Base-by-base conservation (phyloP, 2,329 filamentous ascomycete genomes). In the Ophiostoma ulmi region DNA sequence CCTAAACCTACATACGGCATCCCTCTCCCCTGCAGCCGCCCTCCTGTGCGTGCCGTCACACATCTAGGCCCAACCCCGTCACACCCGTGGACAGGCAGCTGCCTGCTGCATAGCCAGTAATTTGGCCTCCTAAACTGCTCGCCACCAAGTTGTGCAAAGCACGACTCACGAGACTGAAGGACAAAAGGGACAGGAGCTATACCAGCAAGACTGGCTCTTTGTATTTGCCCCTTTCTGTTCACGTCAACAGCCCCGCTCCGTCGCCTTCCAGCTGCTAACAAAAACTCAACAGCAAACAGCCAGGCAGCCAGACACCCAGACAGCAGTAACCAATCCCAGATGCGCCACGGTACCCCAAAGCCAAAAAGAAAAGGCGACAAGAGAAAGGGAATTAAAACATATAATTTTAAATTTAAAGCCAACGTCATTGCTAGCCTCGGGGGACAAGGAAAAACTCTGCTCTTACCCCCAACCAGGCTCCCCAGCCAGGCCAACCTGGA, bases 341-440 rank as follows among this genome's bases (percentile, higher is more conserved):
- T 1, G 22, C 8, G 52, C 14, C 26, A 63, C 58, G 26, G 58
- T 14, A 35, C 58, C 26, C 58, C 58, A 35, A 35, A 11, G n/a
- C 22, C 11, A 10, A 61, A 61, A 61, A 13, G 55, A 26, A 35
- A 17, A 31, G 58, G 22, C n/a, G 44, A 26, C 52, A 58, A 11
- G 8, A 58, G n/a, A 26, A 58, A 10, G 26, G 58, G 68, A 69
- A 17, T 36, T 20, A 22, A 36, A 58, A 22, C 31, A 70, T 52
- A 73, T 66, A 67, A 22, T 58, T 48, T 48, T 20, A 48, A 20
- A 20, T 48, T 1, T 7, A n/a, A 20, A 48, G 44, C 70, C 67
- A 74, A 73, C 73, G 73, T 74, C 72, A 73, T 74, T 74, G 72
- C 69, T 72, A 73, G 70, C 70, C 64, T 48, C 70, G 67, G 61